Evolutionary conservation across 768 basidiomycete genomes (phyloP).

Genomic region (Boletus rex-veris): DNA sequence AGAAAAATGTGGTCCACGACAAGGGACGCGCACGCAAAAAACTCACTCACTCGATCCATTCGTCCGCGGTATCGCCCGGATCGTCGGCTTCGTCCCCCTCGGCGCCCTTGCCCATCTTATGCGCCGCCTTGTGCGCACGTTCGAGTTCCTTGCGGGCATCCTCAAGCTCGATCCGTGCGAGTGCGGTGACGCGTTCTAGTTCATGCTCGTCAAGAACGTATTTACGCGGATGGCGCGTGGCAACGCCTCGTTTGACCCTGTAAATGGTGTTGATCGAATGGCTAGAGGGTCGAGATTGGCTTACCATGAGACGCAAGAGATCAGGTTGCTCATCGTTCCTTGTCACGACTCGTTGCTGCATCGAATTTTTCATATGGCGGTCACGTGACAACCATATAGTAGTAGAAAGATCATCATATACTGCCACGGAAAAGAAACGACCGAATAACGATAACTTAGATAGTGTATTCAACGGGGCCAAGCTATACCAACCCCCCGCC

Average conservation of each 20-base stretch:
- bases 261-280: neutral
- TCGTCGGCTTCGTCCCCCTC: conserved; percentile 68
- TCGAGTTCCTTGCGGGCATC: conserved; percentile 85
- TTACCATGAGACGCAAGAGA: conserved; percentile 66
- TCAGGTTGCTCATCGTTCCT: conserved; percentile 63
- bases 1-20: conserved; percentile 8
- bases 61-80: conserved; percentile 40
- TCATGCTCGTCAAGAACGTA: conserved; percentile 91
- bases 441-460: conserved; percentile 18
- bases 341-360: neutral
- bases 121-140: conserved; percentile 72
- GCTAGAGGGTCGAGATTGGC: neutral
- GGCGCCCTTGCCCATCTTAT: conserved; percentile 63
- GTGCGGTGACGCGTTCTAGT: conserved; percentile 80
- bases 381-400: conserved; percentile 15
- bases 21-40: conserved; percentile 3
- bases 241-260: conserved; percentile 79
- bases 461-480: neutral
- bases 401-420: neutral
- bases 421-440: neutral
- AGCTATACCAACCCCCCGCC: conserved; percentile 66
- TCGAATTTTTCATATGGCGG: conserved; percentile 4
- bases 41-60: conserved; percentile 86
- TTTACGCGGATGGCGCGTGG: conserved; percentile 72
- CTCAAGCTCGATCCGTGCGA: conserved; percentile 85